Base-by-base conservation (phyloP, 2,329 filamentous ascomycete genomes). In the Albifimbria verrucaria region DNA sequence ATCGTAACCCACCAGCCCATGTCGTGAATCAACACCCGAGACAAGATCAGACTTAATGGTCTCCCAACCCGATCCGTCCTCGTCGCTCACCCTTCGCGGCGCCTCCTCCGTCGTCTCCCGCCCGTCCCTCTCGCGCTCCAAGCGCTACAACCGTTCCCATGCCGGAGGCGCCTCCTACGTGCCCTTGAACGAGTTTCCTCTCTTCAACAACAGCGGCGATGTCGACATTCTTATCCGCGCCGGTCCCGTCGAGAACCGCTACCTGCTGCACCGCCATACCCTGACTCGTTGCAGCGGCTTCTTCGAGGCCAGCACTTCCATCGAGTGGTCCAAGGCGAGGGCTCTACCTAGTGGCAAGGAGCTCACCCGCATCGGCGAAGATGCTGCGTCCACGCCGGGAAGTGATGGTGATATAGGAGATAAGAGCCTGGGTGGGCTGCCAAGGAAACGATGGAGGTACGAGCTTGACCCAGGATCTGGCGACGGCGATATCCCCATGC, bases 211-310 rank as follows among this genome's bases (percentile, higher is more conserved):
- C 63, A 93, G 89, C 36, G 93, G 93, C 65, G 92, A 97, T 71
- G 91, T 97, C 64, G 93, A 97, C 72, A 92, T 97, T 57, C 67
- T 93, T 52, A 82, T 97, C 63, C 82, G 80, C 65, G 80, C 83
- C 15, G 77, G 88, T 50, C 55, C 62, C 32, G 62, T 59, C 48
- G 88, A 94, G 71, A 89, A 90, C 67, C 82, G 89, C 56, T 97
- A 97, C 68, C 79, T 97, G 46, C 79, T 97, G 52, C 93, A 97
- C 73, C 82, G 87, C 55, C 81, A 97, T 64, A 96, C 93, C 41
- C 76, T 97, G 60, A 87, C 89, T 26, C 89, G 95, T 71, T 96
- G 89, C 65, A 96, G 92, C 6, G 92, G 91, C 17, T 97, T 96
- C 76, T 97, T 97, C 68, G 90, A 96, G 70, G 88, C 89, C 22